A percentile compares a stretch with the other conserved stretches of the same genome.
Conservation (phyloP, 192 early-diverging fungal species). For the Mortierella antarctica region DNA sequence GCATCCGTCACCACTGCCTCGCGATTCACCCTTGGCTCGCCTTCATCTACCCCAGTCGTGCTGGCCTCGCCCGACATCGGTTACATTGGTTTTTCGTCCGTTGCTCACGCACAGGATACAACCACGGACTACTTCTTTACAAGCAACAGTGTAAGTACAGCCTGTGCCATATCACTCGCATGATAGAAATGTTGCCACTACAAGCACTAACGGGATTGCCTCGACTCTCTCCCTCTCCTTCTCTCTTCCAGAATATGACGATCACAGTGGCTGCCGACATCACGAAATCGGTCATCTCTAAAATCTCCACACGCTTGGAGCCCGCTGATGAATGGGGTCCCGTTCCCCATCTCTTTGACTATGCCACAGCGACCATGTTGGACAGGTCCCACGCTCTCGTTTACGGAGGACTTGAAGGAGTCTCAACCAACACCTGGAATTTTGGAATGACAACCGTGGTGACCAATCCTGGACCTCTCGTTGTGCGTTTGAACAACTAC, state of each 20-base stretch:
- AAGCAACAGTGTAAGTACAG: constrained; percentile 6
- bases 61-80: not conserved
- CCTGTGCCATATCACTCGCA: too few relatives aligned
- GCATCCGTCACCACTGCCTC: not conserved
- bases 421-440: constrained; percentile 22
- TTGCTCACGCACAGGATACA: constrained; percentile 17
- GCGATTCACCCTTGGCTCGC: constrained; percentile 19
- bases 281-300: not conserved
- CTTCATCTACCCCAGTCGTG: not conserved
- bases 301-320: constrained; percentile 10
- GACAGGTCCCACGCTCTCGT: not conserved
- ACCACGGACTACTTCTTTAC: constrained; percentile 28
- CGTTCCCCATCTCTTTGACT: constrained; percentile 21
- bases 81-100: constrained; percentile 14
- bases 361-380: constrained; percentile 29
- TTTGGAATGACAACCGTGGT: constrained; percentile 12
- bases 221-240: not conserved
- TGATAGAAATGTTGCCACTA: not conserved
- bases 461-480: not conserved
- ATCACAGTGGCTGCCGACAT: not conserved
- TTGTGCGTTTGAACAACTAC: constrained; percentile 14
- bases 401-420: constrained; percentile 28
- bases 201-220: not conserved
- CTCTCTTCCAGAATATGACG: not conserved
- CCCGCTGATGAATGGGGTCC: not conserved